Percentiles rank a stretch among this genome's conserved stretches.
phyloP scores from a whole-genome alignment of 192 early-diverging fungal species.

The Backusella liffmaniae region DNA sequence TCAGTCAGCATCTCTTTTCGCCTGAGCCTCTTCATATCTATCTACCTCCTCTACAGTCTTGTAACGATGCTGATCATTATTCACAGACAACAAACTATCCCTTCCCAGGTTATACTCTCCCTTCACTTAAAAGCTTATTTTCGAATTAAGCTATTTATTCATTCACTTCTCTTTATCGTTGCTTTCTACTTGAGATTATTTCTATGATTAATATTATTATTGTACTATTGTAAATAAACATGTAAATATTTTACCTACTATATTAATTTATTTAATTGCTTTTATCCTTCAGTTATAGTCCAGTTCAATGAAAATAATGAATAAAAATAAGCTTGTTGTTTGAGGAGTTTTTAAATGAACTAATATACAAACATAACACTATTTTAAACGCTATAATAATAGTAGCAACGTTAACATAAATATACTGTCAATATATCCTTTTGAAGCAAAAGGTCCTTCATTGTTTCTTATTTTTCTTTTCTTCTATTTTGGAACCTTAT shows the following conservation, averaged over 20 bases:
- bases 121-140: conserved; percentile 9
- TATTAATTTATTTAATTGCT: not conserved
- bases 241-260: not conserved
- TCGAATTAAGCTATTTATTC: not conserved
- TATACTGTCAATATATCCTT: not conserved
- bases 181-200: not conserved
- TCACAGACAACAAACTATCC: not conserved
- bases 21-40: not conserved
- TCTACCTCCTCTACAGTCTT: not conserved
- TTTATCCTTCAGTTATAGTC: not conserved
- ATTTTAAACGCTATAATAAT: not conserved
- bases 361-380: not conserved
- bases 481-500: not conserved
- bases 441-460: not conserved
- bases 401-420: not conserved
- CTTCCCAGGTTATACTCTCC: not conserved
- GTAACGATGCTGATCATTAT: not conserved
- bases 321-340: not conserved
- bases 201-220: not conserved
- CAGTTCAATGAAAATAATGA: not conserved
- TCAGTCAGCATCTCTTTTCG: not conserved
- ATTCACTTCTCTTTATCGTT: not conserved
- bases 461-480: not conserved
- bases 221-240: not conserved
- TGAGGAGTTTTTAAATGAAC: not conserved